Evolutionary conservation across 202 grass and related monocot species (phyloP).

Genomic region (Eragrostis tef): DNA sequence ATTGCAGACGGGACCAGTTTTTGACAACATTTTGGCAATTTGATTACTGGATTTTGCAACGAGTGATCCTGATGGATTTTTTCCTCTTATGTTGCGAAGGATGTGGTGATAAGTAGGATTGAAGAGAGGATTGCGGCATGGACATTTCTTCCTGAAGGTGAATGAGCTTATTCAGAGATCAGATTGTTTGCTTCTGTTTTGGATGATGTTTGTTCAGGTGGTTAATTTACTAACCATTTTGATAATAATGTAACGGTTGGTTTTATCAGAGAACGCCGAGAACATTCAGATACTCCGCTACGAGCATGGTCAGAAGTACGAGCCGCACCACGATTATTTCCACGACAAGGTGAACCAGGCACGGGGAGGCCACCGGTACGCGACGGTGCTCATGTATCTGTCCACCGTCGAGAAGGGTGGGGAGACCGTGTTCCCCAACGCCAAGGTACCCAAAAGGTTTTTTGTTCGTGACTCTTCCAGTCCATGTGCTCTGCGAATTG

Average conservation of each 20-base stretch:
- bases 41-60: background rate
- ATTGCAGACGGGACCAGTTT: background rate
- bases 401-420: constrained; percentile 61
- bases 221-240: background rate
- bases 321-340: constrained; percentile 71
- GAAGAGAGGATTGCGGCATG: constrained; percentile 64
- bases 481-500: background rate
- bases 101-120: constrained; percentile 55
- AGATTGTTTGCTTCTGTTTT: background rate
- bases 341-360: constrained; percentile 56
- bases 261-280: constrained; percentile 63
- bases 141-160: constrained; percentile 82
- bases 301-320: constrained; percentile 63
- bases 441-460: constrained; percentile 42
- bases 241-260: background rate
- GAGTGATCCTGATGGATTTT: background rate
- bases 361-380: constrained; percentile 59
- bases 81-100: constrained; percentile 30
- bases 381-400: constrained; percentile 72
- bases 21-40: background rate
- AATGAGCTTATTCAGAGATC: background rate
- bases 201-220: background rate
- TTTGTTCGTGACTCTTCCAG: background rate
- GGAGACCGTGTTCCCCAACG: constrained; percentile 67
- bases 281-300: constrained; percentile 62